Base-by-base conservation (phyloP, 177 flowering plant species). In the Telopea speciosissima region DNA sequence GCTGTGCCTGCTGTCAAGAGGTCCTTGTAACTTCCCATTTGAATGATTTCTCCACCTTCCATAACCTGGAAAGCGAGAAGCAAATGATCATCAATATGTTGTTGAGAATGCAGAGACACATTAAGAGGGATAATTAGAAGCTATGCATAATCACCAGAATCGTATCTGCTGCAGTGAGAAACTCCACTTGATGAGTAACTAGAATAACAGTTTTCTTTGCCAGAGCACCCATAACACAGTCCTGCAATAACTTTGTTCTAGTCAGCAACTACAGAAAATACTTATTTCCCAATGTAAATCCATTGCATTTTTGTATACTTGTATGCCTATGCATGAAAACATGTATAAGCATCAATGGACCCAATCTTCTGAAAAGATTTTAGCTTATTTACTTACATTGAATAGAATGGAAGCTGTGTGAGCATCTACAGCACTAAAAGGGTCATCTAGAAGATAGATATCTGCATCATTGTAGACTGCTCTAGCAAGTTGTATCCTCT, bases 151-250 rank as follows among this genome's bases (percentile, higher is more conserved):
- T 77, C 84, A 93, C 97, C 92, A 91, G 63, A 69, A 91, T 90
- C 33, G 60, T 71, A 49, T 93, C 92, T 63, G 79, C 91, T 67
- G 79, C 83, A 14, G 88, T 72, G 4, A 93, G 89, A 72, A 91
- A 93, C 73, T 93, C 98, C 36, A 91, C 92, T 86, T 93, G 98
- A 78, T 93, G 97, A 67, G 98, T 93, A 31, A 93, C 97, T 40
- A 90, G 80, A 74, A 93, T 79, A 25, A 93, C 92, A 23, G 89
- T 93, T 73, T 91, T 91, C n/a, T 66, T 68, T 61, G 67, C 72
- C 13, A 93, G 80, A 66, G 90, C 88, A 64, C 24, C 73, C 91
- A 83, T 82, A 33, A 93, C 92, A 79, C 92, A 91, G 0, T 88
- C 92, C 93, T 93, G 85, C 78, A 83, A 69, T 66, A 31, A 49